Percentiles rank a stretch among this genome's conserved stretches.
Conservation (phyloP, 2,329 filamentous ascomycete genomes). For the Colletotrichum aenigma region DNA sequence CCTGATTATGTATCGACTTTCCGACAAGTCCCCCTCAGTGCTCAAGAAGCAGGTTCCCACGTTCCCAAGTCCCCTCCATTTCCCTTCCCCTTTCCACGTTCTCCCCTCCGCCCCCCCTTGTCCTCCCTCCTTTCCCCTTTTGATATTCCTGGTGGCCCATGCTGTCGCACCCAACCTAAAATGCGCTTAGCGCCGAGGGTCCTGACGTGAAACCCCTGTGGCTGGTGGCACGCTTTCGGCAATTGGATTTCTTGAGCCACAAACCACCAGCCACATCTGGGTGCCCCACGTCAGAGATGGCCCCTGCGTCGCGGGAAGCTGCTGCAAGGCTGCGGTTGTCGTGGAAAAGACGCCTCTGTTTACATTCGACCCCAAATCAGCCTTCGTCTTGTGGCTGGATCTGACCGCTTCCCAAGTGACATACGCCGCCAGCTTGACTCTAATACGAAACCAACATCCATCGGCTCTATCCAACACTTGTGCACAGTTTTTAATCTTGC, state of each 20-base stretch:
- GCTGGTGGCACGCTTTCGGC: background rate
- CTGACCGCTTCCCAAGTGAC: background rate
- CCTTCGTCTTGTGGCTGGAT: background rate
- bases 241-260: constrained; percentile 3
- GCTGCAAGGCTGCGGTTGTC: constrained; percentile 31
- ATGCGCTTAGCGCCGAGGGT: constrained; percentile 14
- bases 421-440: background rate
- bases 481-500: background rate
- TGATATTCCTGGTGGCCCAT: background rate
- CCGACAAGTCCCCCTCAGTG: background rate
- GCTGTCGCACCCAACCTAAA: constrained; percentile 14
- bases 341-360: constrained; percentile 20
- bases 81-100: constrained; percentile 19
- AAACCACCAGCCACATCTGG: constrained; percentile 15
- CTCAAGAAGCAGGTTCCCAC: background rate
- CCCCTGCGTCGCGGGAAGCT: background rate
- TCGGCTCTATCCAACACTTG: background rate
- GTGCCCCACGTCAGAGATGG: background rate
- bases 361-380: constrained; percentile 5
- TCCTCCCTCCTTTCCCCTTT: constrained; percentile 14
- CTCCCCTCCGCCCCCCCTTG: background rate
- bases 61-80: background rate
- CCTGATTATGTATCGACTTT: background rate
- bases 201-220: constrained; percentile 19
- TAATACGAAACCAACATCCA: background rate